Evolutionary conservation across 2,329 filamentous ascomycete genomes (phyloP), one percentile per base, ranked within the genome.

Genomic region (Drechslera avenae): DNA sequence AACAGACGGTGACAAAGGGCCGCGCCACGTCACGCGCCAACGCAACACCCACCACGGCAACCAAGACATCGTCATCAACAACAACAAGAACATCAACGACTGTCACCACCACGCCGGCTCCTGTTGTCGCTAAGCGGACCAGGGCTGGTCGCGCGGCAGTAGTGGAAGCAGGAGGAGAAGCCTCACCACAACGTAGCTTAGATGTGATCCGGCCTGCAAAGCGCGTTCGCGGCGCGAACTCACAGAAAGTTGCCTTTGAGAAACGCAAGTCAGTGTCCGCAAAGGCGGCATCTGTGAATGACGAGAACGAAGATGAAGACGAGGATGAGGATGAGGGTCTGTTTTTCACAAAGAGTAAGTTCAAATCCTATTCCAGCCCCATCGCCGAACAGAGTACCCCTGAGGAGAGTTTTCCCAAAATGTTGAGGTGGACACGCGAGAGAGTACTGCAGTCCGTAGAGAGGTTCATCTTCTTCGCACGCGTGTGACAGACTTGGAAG

Each of bases 321-420:
- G 45, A 52, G 6, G 57, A 59, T n/a, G 55, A 64, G 12, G 49
- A 46, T 35, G 16, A 41, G 23, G 56, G 57, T 14, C 37, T 59
- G 21, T 66, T 64, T 52, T 66, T 63, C 40, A 50, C 56, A 4
- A 49, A 60, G 39, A 56, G 62, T 65, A 52, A 57, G 62, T 46
- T 31, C 23, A 30, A 21, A 28, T 18, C 21, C 54, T 53, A 47
- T 39, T 31, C 56, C 21, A 34, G 12, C 5, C 30, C 18, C 31
- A 23, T 26, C 18, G 13, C 37, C 19, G 16, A 34, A 46, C 37
- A 34, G 19, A 12, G 26, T 2, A 35, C 42, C 33, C 26, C 41
- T 28, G 41, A 17, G 13, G 40, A 46, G 17, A 28, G 4, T 23
- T 4, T 7, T 7, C 21, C 21, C 7, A 23, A 4, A 23, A 23